Evolutionary conservation across 352 stramenopile species (phyloP), one percentile per base, ranked within the genome.

Genomic region (Pythium monospermum): DNA sequence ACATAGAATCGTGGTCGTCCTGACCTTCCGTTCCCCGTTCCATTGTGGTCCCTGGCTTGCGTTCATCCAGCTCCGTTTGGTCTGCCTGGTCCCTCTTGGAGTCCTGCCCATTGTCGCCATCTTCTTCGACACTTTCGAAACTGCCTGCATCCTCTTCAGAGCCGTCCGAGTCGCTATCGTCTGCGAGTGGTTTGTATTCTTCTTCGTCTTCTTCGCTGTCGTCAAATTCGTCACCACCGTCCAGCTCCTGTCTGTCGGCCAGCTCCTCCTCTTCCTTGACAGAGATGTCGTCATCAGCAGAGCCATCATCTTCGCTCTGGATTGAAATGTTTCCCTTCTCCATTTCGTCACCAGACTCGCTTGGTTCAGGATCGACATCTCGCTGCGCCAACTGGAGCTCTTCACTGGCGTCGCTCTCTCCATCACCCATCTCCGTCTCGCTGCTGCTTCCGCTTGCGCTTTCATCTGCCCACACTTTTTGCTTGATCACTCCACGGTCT

Each of bases 401-500:
- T 1, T 58, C 49, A 18, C 43, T 53, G 6, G 52, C 41, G 32
- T 60, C 61, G 18, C 31, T 55, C 5, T 48, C 33, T 19, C 30
- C n/a, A n/a, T n/a, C 44, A 23, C 54, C 54, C 18, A 41, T 57
- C 43, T 41, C 57, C 12, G 37, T 61, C 32, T 43, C 38, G 31
- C 26, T 54, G 30, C 16, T 32, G 27, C 30, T 67, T 36, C 39
- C 38, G 18, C 48, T 55, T 11, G 46, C 46, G 4, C 18, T 52
- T 6, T 37, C 26, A 5, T 45, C 36, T 10, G 48, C 41, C 48
- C 53, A 66, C 1, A 21, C 18, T 12, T 53, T 47, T 15, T 48
- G 51, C 15, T 46, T 43, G 47, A 66, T 55, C 13, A 55, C 36
- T 12, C 46, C 51, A 7, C 57, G 49, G 19, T 59, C 49, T 1